Evolutionary conservation across 352 stramenopile species (phyloP).

Genomic region (Blastocystis hominis): DNA sequence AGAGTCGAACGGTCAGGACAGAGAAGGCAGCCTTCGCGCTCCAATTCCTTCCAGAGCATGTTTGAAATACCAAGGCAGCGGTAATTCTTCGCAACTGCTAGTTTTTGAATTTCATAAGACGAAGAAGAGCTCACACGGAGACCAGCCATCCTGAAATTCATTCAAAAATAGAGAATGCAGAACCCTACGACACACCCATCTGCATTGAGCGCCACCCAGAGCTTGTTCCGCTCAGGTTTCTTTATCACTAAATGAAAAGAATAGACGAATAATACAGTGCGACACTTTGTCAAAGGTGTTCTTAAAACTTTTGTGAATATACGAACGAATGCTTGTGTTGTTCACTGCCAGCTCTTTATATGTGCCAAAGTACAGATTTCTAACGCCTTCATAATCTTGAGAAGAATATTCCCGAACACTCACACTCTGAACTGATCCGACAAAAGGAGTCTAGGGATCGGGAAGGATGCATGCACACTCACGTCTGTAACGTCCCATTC

Average conservation of each 20-base stretch:
- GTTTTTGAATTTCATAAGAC: constrained; percentile 34
- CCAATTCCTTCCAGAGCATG: not conserved
- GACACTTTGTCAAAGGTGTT: not conserved
- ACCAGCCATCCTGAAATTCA: constrained; percentile 13
- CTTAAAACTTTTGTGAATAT: not conserved
- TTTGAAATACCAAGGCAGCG: not conserved
- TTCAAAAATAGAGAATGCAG: not conserved
- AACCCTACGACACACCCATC: constrained; percentile 5
- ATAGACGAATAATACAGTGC: not conserved
- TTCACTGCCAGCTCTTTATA: not conserved
- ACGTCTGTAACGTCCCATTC: not conserved
- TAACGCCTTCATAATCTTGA: not conserved
- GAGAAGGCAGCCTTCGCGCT: not conserved
- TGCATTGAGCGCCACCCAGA: constrained; percentile 13
- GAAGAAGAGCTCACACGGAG: not conserved
- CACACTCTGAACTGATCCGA: not conserved
- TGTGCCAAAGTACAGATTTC: not conserved
- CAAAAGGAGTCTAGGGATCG: not conserved
- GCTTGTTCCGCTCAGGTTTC: not conserved
- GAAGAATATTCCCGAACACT: not conserved
- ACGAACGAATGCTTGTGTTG: not conserved
- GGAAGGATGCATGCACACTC: not conserved
- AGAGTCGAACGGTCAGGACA: not conserved
- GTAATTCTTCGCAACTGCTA: not conserved
- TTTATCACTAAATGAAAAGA: constrained; percentile 8